Conservation (phyloP, 179 eudicot species). For the Nepenthes alata region DNA sequence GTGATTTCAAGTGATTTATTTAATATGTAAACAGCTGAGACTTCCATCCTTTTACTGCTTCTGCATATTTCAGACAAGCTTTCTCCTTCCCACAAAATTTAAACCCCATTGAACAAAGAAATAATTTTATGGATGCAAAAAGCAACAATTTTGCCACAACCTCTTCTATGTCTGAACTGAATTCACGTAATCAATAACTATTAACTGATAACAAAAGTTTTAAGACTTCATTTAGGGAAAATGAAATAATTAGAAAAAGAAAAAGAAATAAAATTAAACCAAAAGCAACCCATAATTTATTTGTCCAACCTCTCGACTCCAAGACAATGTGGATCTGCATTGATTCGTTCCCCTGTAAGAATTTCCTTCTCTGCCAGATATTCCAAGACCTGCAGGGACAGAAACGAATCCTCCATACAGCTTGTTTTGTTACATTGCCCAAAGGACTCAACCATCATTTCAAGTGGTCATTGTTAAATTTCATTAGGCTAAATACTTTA, state of each 20-base stretch:
- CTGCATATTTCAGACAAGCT: too few relatives aligned
- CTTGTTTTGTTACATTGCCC: not conserved
- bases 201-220: not conserved
- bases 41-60: too few relatives aligned
- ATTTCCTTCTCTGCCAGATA: conserved; percentile 65
- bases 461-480: not conserved
- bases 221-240: not conserved
- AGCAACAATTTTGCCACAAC: too few relatives aligned
- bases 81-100: too few relatives aligned
- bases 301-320: conserved; percentile 83
- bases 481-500: not conserved
- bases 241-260: too few relatives aligned
- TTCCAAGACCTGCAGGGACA: conserved; percentile 54
- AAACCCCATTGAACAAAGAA: too few relatives aligned
- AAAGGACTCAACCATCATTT: not conserved
- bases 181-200: not conserved
- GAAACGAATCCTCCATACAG: not conserved
- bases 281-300: not conserved
- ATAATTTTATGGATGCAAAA: too few relatives aligned
- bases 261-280: not conserved
- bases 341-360: conserved; percentile 63
- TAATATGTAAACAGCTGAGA: too few relatives aligned
- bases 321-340: conserved; percentile 53
- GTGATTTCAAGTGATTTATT: too few relatives aligned
- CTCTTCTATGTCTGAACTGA: not conserved